These are phyloP conservation scores for Cladosporium sp. DNA, from an alignment of 2,329 filamentous ascomycete species.

Conservation along the genomic window DNA sequence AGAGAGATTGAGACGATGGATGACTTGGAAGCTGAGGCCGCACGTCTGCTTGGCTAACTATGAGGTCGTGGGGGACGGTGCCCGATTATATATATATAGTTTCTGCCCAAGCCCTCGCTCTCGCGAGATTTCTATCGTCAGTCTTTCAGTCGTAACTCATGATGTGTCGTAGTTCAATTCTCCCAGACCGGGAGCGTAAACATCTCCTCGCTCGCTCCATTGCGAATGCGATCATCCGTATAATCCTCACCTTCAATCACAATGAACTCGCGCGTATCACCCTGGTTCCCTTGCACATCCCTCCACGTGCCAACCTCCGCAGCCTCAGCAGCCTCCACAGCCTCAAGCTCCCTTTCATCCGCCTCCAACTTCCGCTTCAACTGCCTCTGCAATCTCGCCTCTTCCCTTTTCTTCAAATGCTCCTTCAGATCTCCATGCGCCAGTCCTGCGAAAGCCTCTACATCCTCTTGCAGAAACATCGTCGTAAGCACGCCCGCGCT, in stretches of 20 bases:
- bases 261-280: background rate
- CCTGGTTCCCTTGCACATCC: background rate
- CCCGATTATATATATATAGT: background rate
- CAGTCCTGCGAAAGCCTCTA: constrained; percentile 18
- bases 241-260: background rate
- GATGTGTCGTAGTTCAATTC: too few species aligned
- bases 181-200: too few species aligned
- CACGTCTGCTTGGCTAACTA: constrained; percentile 52
- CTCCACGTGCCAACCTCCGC: background rate
- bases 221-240: too few species aligned
- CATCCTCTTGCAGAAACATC: constrained; percentile 24
- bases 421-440: constrained; percentile 19
- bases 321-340: background rate
- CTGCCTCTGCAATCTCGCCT: constrained; percentile 9
- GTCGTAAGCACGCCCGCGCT: constrained; percentile 18
- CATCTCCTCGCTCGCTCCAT: too few species aligned
- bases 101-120: background rate
- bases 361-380: constrained; percentile 10
- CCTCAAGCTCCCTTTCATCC: background rate
- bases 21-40: constrained; percentile 70
- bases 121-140: too few species aligned
- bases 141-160: too few species aligned
- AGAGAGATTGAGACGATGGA: constrained; percentile 69
- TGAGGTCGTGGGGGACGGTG: background rate
- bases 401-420: constrained; percentile 14